Evolutionary conservation across 441 rosid species (phyloP).

Genomic region (Heliophila coronopifolia): DNA sequence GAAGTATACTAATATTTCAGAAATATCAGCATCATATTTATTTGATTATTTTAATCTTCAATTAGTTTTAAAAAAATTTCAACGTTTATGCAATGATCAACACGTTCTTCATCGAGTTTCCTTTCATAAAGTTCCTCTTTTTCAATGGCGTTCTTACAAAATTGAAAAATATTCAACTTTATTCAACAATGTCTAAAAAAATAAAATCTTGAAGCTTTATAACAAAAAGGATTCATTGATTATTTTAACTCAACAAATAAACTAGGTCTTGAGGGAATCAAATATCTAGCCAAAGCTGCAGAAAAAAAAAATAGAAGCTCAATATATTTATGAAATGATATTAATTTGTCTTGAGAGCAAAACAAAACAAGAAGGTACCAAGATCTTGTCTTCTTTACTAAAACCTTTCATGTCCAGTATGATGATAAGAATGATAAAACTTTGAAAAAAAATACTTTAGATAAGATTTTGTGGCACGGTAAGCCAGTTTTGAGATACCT

Average conservation of each 20-base stretch:
- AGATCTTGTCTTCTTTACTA: neutral
- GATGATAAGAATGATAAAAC: neutral
- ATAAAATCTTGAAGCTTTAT: neutral
- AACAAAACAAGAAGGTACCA: constrained; percentile 3
- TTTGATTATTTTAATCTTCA: no score
- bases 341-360: constrained; percentile 1
- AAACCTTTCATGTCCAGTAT: neutral
- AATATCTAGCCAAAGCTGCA: neutral
- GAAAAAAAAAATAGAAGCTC: neutral
- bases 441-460: neutral
- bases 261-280: neutral
- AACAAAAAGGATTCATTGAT: neutral
- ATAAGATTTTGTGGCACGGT: neutral
- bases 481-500: neutral
- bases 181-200: neutral
- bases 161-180: neutral
- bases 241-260: neutral
- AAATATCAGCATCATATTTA: no score
- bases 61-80: no score
- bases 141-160: neutral
- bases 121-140: neutral
- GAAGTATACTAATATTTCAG: no score
- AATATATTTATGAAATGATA: constrained; percentile 2
- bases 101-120: neutral
- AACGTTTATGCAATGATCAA: no score